Base-by-base conservation (phyloP, 2,329 filamentous ascomycete genomes). In the Trichophyton benhamiae region DNA sequence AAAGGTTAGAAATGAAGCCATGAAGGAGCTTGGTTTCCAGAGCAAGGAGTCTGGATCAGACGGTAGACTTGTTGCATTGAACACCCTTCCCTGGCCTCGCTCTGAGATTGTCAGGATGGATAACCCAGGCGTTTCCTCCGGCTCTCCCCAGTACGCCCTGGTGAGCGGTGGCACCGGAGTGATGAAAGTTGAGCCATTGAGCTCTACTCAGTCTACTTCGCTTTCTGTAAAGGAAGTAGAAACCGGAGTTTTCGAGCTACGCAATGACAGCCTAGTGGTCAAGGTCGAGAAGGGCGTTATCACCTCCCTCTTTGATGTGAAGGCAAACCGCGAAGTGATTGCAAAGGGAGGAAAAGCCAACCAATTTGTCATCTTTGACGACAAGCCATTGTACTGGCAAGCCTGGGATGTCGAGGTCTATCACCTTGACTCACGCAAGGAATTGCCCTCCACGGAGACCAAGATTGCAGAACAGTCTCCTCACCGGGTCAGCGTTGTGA, bases 361-460 rank as follows among this genome's bases (percentile, higher is more conserved):
- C 67, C 91, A 96, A 71, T 84, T 94, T 58, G 91, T 97, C 65
- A 85, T 97, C 25, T 97, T 95, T 69, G 94, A 99, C 70, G 94
- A 99, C 76, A 96, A 97, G 76, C 91, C 91, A 22, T 82, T 96
- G 25, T 96, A 95, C 78, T 97, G 91, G 91, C 89, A 96, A 75
- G 91, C 91, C 2, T 96, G 92, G 91, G 92, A 99, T 72, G 92
- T 97, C 4, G 94, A 99, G 74, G 91, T 97, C 30, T 99, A 87
- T 77, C 94, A 99, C 69, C 82, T 97, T 27, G 85, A 95, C 61
- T 94, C 91, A 1, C 85, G 91, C 61, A 83, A 88, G 71, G 88
- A 92, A 71, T 80, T 99, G 13, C 71, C 81, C 4, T 82, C 85
- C 17, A 81, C 83, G 64, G 80, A 84, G 66, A 90, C 89, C 11